These are phyloP conservation scores for Clitoria ternatea DNA, from an alignment of 306 rosid genomes.

Conservation along the genomic window DNA sequence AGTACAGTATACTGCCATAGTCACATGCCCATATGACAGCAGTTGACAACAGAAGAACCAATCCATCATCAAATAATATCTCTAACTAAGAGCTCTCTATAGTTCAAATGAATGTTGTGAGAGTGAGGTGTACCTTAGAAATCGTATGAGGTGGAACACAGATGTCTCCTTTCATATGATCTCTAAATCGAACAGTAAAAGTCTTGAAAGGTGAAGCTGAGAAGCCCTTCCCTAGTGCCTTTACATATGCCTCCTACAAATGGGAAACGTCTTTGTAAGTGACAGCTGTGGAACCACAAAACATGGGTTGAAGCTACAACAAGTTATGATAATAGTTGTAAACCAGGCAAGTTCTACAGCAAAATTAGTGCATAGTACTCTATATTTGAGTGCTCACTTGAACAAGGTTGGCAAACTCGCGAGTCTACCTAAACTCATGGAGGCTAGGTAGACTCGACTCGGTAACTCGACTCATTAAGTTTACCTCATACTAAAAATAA, in stretches of 20 bases:
- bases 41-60: conserved; percentile 9
- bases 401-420: too few species aligned
- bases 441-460: too few species aligned
- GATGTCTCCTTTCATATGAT: conserved; percentile 24
- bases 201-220: conserved; percentile 84
- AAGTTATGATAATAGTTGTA: not conserved
- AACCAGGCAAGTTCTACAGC: not conserved
- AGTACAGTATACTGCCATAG: not conserved
- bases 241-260: conserved; percentile 88
- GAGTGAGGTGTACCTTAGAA: conserved; percentile 41
- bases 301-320: conserved; percentile 13
- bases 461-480: too few species aligned
- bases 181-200: conserved; percentile 52
- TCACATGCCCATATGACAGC: not conserved
- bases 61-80: not conserved
- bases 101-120: not conserved
- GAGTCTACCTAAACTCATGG: too few species aligned
- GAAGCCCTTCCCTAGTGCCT: conserved; percentile 89
- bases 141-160: conserved; percentile 16
- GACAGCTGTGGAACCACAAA: conserved; percentile 9
- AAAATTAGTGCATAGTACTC: not conserved
- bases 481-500: too few species aligned
- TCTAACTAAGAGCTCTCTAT: not conserved
- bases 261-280: conserved; percentile 27
- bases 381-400: conserved; percentile 4